Conservation (phyloP, 441 rosid genomes). For the Corymbia calophylla region DNA sequence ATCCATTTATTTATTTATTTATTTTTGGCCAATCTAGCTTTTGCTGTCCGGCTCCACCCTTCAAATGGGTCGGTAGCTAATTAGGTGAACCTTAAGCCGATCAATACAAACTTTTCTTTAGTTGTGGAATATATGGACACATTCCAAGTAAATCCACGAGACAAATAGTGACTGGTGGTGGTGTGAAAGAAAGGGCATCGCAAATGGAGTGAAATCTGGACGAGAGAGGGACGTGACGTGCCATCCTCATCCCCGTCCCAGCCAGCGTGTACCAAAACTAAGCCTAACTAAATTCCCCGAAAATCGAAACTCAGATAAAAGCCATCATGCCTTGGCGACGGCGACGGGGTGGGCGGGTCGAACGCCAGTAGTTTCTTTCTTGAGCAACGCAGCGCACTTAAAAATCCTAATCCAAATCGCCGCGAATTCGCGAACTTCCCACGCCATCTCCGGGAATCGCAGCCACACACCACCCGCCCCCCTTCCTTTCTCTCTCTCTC, state of each 20-base stretch:
- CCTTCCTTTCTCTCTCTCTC: too few species aligned
- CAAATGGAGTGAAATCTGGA: too few species aligned
- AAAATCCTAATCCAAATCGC: rapidly evolving
- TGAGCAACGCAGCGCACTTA: too few species aligned
- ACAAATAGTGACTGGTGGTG: too few species aligned
- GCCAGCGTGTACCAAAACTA: too few species aligned
- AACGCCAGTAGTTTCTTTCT: too few species aligned
- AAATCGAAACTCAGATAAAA: neutral
- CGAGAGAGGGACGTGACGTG: neutral
- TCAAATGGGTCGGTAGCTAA: neutral
- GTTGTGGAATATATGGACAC: too few species aligned
- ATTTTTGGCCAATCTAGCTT: neutral
- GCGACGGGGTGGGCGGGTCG: too few species aligned
- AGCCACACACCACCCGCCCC: neutral
- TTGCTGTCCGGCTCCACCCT: neutral
- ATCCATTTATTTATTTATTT: neutral
- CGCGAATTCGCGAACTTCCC: neutral
- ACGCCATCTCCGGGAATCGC: neutral
- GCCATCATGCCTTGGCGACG: neutral
- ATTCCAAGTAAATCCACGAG: too few species aligned
- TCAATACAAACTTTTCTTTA: too few species aligned
- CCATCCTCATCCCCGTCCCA: neutral
- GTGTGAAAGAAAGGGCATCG: too few species aligned
- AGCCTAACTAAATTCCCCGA: neutral
- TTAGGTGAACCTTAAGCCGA: too few species aligned